These are phyloP conservation scores for Pichia terricola DNA, from an alignment of 1,139 yeast species.

Conservation along the genomic window DNA sequence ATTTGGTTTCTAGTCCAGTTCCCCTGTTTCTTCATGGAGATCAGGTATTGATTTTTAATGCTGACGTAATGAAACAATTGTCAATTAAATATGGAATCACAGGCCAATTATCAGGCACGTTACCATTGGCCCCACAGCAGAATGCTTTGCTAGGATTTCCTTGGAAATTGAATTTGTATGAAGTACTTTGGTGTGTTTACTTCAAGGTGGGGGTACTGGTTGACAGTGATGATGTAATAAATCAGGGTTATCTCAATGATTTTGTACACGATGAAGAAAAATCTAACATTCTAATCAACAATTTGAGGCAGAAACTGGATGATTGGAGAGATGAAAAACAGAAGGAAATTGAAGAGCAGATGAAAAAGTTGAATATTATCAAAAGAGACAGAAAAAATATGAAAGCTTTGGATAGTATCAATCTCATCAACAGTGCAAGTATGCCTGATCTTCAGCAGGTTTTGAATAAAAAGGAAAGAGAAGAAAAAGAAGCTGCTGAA, in stretches of 20 bases:
- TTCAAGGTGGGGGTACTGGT: slow-evolving; percentile 32
- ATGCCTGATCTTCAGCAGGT: slow-evolving; percentile 12
- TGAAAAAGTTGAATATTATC: slow-evolving; percentile 9
- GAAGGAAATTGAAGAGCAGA: slow-evolving; percentile 10
- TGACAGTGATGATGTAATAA: slow-evolving; percentile 8
- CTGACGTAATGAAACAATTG: slow-evolving; percentile 41
- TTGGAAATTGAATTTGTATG: slow-evolving; percentile 62
- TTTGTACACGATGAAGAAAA: slow-evolving; percentile 3
- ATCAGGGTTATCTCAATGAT: slow-evolving; percentile 3
- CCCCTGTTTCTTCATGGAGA: slow-evolving; percentile 30
- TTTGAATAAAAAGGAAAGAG: slow-evolving; percentile 1
- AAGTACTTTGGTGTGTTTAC: slow-evolving; percentile 55
- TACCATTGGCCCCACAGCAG: slow-evolving; percentile 87
- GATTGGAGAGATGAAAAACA: slow-evolving; percentile 11
- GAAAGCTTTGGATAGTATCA: slow-evolving; percentile 5
- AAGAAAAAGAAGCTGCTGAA: slow-evolving; percentile 1
- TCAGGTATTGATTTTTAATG: slow-evolving; percentile 41
- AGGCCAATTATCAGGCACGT: slow-evolving; percentile 74
- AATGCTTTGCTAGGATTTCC: slow-evolving; percentile 81
- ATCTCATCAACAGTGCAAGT: slow-evolving; percentile 7
- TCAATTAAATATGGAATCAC: slow-evolving; percentile 46
- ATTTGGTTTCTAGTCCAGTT: too few species aligned
- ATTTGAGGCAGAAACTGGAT: slow-evolving; percentile 8
- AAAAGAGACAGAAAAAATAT: neutral
- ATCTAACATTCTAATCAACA: slow-evolving; percentile 1